Conservation (phyloP, 2,329 filamentous ascomycete species). For the Trichoderma atroviride region DNA sequence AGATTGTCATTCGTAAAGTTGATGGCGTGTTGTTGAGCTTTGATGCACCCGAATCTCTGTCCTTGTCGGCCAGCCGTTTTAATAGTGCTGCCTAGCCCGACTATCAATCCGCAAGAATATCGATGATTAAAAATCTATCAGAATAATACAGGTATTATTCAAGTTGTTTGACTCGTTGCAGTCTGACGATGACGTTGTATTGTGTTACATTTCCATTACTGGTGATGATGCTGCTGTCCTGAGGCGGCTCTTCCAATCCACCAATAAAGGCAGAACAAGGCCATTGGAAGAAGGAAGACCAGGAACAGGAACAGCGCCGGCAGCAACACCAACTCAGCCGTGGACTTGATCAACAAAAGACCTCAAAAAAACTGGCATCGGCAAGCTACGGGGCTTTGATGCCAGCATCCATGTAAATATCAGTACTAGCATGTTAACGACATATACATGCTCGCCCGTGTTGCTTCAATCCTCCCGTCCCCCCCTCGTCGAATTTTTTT, state of each 20-base stretch:
- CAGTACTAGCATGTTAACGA: not conserved
- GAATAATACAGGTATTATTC: not conserved
- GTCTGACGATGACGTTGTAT: not conserved
- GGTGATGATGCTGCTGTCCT: not conserved
- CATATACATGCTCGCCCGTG: not conserved
- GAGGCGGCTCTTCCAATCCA: not conserved
- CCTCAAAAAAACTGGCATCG: not conserved
- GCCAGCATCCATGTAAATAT: conserved; percentile 3
- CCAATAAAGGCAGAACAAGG: not conserved
- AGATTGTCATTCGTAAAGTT: conserved; percentile 4
- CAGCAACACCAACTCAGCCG: not conserved
- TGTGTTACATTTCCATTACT: not conserved
- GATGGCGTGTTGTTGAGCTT: not conserved
- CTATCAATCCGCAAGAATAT: not conserved
- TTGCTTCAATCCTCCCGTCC: not conserved
- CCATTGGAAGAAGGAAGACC: not conserved
- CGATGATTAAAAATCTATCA: not conserved
- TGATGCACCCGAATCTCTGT: not conserved
- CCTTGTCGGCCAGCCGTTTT: not conserved
- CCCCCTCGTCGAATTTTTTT: not conserved
- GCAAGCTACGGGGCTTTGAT: not conserved
- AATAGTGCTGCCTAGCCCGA: not conserved
- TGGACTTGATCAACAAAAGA: not conserved
- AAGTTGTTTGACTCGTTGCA: not conserved
- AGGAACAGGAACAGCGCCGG: too few relatives aligned